Percentiles rank a stretch among this genome's conserved stretches.
Conservation (phyloP, 1,139 yeast species). For the Scheffersomyces titani region DNA sequence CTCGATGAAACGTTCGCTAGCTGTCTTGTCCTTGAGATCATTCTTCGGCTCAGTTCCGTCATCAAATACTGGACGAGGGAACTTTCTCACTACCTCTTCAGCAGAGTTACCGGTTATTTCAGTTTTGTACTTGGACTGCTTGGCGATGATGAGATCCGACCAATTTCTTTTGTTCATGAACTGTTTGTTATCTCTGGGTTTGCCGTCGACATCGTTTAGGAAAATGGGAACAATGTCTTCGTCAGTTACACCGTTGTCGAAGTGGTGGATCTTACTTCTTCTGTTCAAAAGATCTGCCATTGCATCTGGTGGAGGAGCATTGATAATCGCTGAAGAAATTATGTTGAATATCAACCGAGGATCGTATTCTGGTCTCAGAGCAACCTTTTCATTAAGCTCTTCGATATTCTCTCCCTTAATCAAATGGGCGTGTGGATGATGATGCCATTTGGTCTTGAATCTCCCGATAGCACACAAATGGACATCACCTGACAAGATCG, state of each 20-base stretch:
- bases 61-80: conserved; percentile 31
- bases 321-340: conserved; percentile 85
- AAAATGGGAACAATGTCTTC: conserved; percentile 84
- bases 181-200: conserved; percentile 51
- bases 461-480: conserved; percentile 86
- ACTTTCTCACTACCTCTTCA: conserved; percentile 16
- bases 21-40: background rate
- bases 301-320: conserved; percentile 89
- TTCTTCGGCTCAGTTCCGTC: conserved; percentile 5
- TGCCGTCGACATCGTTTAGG: conserved; percentile 59
- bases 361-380: conserved; percentile 63
- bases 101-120: conserved; percentile 12
- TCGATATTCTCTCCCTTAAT: conserved; percentile 22
- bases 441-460: conserved; percentile 60
- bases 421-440: conserved; percentile 39
- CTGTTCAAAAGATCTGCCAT: conserved; percentile 71
- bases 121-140: conserved; percentile 31
- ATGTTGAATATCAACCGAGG: conserved; percentile 80
- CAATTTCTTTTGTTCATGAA: conserved; percentile 83
- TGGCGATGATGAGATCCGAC: conserved; percentile 48
- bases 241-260: conserved; percentile 54
- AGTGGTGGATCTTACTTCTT: conserved; percentile 70
- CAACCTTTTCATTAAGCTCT: conserved; percentile 37
- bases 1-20: conserved; percentile 21
- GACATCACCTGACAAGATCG: conserved; percentile 90